Evolutionary conservation across 306 rosid species (phyloP).

Genomic region (Lathyrus oleraceus): DNA sequence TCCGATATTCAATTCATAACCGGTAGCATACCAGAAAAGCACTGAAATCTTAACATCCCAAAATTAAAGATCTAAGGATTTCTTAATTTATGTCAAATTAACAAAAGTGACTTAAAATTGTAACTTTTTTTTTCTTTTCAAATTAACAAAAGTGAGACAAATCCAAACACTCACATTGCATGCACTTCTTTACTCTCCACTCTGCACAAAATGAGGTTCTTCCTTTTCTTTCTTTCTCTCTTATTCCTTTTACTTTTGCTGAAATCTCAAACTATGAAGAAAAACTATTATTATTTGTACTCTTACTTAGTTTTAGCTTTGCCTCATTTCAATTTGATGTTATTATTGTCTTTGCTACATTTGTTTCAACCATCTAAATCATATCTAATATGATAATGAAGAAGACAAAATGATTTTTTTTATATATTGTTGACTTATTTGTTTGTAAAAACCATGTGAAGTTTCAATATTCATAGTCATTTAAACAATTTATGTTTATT

Average conservation of each 20-base stretch:
- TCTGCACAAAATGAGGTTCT: constrained; percentile 8
- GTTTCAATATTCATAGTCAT: constrained; percentile 19
- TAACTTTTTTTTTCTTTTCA: too few relatives aligned
- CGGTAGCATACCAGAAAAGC: too few relatives aligned
- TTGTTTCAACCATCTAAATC: constrained; percentile 27
- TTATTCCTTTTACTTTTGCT: not conserved
- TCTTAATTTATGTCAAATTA: too few relatives aligned
- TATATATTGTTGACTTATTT: constrained; percentile 10
- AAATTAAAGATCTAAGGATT: too few relatives aligned
- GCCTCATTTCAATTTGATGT: constrained; percentile 3
- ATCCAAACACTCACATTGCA: not conserved
- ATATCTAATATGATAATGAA: not conserved
- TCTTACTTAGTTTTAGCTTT: not conserved
- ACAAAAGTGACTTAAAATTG: too few relatives aligned
- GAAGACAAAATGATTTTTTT: not conserved
- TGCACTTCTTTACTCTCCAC: not conserved
- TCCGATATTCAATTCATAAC: too few relatives aligned
- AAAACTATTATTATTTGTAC: not conserved
- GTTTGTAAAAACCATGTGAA: not conserved
- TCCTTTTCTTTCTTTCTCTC: not conserved
- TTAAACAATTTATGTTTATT: not conserved
- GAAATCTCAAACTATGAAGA: not conserved
- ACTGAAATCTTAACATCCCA: too few relatives aligned
- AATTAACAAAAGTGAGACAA: not conserved
- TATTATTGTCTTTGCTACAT: not conserved